Percentiles rank a stretch among this genome's conserved stretches.
These are phyloP conservation scores for Suillus occidentalis DNA, from an alignment of 768 basidiomycete species.

Conservation along the genomic window DNA sequence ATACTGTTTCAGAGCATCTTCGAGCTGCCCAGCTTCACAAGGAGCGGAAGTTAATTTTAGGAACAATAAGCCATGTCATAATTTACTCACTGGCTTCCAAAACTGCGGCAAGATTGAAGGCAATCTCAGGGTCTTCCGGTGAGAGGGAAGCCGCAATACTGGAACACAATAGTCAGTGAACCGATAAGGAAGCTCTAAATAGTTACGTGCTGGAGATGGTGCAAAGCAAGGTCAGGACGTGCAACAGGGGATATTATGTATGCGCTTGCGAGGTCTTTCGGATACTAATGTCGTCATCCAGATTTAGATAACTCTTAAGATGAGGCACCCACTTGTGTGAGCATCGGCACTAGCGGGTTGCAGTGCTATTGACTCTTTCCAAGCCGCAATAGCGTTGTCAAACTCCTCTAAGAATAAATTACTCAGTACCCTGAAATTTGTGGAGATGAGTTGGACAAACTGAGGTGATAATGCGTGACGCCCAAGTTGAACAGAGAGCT, in stretches of 20 bases:
- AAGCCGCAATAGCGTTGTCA: constrained; percentile 79
- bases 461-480: constrained; percentile 87
- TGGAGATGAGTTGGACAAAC: constrained; percentile 39
- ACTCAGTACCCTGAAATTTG: constrained; percentile 17
- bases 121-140: constrained; percentile 88
- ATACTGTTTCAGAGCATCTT: constrained; percentile 81
- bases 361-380: constrained; percentile 81
- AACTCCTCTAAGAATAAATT: constrained; percentile 65
- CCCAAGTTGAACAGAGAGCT: constrained; percentile 87
- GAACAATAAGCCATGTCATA: constrained; percentile 34
- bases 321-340: constrained; percentile 69
- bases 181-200: constrained; percentile 29
- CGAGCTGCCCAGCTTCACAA: constrained; percentile 67
- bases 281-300: constrained; percentile 23
- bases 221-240: constrained; percentile 82
- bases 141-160: constrained; percentile 82
- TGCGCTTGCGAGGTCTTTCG: constrained; percentile 80
- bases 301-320: constrained; percentile 16
- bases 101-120: constrained; percentile 89
- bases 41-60: constrained; percentile 30
- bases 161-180: constrained; percentile 34
- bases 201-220: constrained; percentile 70
- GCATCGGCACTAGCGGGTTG: constrained; percentile 85
- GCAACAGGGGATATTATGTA: constrained; percentile 81
- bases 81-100: constrained; percentile 77